Conservation (phyloP, 2,329 filamentous ascomycete genomes). For the Xylaria sp. region DNA sequence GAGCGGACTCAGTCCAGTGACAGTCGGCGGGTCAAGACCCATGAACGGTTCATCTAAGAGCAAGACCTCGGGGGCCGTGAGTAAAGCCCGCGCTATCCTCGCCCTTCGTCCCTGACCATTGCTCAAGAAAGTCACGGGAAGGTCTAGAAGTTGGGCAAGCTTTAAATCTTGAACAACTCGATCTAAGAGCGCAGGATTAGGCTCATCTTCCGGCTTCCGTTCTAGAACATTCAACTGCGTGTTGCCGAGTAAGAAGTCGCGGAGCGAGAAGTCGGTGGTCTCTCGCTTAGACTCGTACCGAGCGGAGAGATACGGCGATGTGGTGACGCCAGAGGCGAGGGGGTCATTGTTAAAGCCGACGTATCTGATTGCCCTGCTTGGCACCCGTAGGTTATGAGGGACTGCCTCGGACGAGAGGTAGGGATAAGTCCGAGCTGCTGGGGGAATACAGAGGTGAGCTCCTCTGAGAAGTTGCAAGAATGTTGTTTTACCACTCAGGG, state of each 20-base stretch:
- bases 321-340: slow-evolving; percentile 58
- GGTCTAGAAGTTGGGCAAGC: slow-evolving; percentile 70
- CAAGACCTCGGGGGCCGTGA: slow-evolving; percentile 79
- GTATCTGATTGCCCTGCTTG: slow-evolving; percentile 77
- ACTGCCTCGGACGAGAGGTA: slow-evolving; percentile 71
- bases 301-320: slow-evolving; percentile 85
- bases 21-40: slow-evolving; percentile 87
- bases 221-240: slow-evolving; percentile 80
- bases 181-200: slow-evolving; percentile 58
- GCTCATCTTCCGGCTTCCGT: slow-evolving; percentile 50
- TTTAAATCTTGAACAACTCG: slow-evolving; percentile 73
- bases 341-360: slow-evolving; percentile 87
- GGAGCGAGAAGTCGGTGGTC: slow-evolving; percentile 83
- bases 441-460: slow-evolving; percentile 75
- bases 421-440: slow-evolving; percentile 77
- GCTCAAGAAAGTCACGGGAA: slow-evolving; percentile 88
- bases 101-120: slow-evolving; percentile 91
- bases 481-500: slow-evolving; percentile 78
- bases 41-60: slow-evolving; percentile 95
- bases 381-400: slow-evolving; percentile 59
- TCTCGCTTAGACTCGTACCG: slow-evolving; percentile 89
- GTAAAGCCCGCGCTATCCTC: slow-evolving; percentile 83
- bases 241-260: slow-evolving; percentile 81
- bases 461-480: slow-evolving; percentile 82
- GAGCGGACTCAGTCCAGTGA: slow-evolving; percentile 72